These are phyloP conservation scores for Boletus mariae DNA, from an alignment of 1,284 basidiomycete genomes.

Conservation along the genomic window DNA sequence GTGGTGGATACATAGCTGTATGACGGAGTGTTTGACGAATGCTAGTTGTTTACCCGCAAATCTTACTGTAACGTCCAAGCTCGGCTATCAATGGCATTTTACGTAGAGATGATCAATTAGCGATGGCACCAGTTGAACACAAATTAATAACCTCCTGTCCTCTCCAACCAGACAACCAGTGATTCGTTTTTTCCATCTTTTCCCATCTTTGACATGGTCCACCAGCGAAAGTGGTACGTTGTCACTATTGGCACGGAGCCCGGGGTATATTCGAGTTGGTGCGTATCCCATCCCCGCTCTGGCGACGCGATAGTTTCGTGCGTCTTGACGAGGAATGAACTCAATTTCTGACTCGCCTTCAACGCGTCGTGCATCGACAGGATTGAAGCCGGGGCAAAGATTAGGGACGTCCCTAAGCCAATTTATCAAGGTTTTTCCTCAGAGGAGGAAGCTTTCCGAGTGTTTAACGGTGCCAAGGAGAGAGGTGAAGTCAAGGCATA, in stretches of 20 bases:
- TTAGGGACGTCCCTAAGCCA: slow-evolving; percentile 39
- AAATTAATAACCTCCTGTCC: slow-evolving; percentile 26
- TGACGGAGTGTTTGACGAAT: slow-evolving; percentile 32
- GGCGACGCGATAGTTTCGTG: slow-evolving; percentile 9
- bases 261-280: slow-evolving; percentile 49
- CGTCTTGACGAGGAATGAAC: slow-evolving; percentile 5
- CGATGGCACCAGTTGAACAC: slow-evolving; percentile 19
- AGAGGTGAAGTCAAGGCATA: slow-evolving; percentile 24
- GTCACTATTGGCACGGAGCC: slow-evolving; percentile 43
- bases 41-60: slow-evolving; percentile 7
- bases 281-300: slow-evolving; percentile 20
- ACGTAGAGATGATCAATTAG: slow-evolving; percentile 15
- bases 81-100: slow-evolving; percentile 4
- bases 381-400: slow-evolving; percentile 42
- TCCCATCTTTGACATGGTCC: slow-evolving; percentile 33
- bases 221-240: slow-evolving; percentile 38
- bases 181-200: background rate
- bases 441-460: slow-evolving; percentile 39
- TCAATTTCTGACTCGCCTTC: background rate
- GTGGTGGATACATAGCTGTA: slow-evolving; percentile 74
- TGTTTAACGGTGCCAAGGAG: slow-evolving; percentile 36
- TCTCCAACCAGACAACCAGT: slow-evolving; percentile 1
- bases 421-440: slow-evolving; percentile 42
- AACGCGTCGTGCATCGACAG: slow-evolving; percentile 27
- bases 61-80: background rate